These are phyloP conservation scores for Alternaria conjuncta DNA, from an alignment of 2,329 filamentous ascomycete genomes.

Conservation along the genomic window DNA sequence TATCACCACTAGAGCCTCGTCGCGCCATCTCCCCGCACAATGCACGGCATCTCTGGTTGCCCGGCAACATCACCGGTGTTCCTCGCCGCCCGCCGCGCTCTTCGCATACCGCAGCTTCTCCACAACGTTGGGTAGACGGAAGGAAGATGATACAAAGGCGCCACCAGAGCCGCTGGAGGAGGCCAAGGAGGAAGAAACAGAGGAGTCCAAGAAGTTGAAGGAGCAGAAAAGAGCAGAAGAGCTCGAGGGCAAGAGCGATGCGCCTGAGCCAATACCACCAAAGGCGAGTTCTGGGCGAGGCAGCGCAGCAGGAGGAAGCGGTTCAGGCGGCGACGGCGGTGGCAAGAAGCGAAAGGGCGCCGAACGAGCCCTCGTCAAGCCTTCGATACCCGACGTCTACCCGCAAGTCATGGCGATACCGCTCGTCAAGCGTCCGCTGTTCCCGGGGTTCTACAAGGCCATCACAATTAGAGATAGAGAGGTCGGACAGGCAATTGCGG, in stretches of 20 bases:
- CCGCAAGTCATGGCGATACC: slow-evolving; percentile 98
- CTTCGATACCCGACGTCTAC: slow-evolving; percentile 90
- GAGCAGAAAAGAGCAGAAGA: slow-evolving; percentile 52
- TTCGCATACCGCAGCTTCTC: slow-evolving; percentile 48
- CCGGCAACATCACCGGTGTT: slow-evolving; percentile 28
- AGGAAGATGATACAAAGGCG: slow-evolving; percentile 62
- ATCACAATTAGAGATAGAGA: slow-evolving; percentile 95
- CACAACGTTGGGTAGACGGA: slow-evolving; percentile 56
- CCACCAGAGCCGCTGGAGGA: slow-evolving; percentile 55
- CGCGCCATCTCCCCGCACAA: slow-evolving; percentile 39
- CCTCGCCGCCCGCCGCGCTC: slow-evolving; percentile 40
- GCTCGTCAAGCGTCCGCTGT: slow-evolving; percentile 89
- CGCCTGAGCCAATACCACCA: slow-evolving; percentile 58
- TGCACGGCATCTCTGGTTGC: slow-evolving; percentile 36
- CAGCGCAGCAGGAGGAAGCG: slow-evolving; percentile 63
- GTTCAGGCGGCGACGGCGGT: slow-evolving; percentile 59
- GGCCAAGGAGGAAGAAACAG: slow-evolving; percentile 48
- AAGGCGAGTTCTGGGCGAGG: slow-evolving; percentile 64
- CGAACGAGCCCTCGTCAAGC: slow-evolving; percentile 84
- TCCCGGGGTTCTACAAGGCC: slow-evolving; percentile 98
- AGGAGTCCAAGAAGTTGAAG: slow-evolving; percentile 50
- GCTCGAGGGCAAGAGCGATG: slow-evolving; percentile 54
- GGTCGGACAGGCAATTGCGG: slow-evolving; percentile 88
- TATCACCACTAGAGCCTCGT: slow-evolving; percentile 32
- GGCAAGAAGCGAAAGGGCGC: slow-evolving; percentile 74